Base-by-base conservation (phyloP, 106 monocot species). In the Dendrobium officinale region DNA sequence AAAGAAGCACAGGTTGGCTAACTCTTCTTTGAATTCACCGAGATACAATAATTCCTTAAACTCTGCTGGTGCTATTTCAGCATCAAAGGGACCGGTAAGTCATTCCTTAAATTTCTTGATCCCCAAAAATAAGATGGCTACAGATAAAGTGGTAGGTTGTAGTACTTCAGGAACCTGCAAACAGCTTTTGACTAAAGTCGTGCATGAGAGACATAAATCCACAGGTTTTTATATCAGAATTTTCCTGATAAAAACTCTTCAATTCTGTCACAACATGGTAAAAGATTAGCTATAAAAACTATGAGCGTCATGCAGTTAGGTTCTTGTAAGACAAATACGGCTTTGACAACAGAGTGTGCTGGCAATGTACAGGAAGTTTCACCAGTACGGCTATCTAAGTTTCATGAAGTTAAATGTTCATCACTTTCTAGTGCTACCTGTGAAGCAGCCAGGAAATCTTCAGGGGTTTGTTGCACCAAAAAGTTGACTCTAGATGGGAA, bases 1-100 rank as follows among this genome's bases (percentile, higher is more conserved):
- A 84, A 83, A 68, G 33, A 81, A 42, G 9, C 37, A 27, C 55
- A 54, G 13, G 4, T 76, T 49, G 20, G 49, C n/a, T 76, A 51
- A 49, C 45, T 27, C 49, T 51, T 76, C 49, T 47, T 76, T 26
- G 9, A 74, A 19, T 74, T 74, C 43, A 43, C 40, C 0, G 5
- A 20, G 43, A 27, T 45, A 37, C n/a, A 82, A 43, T 61, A 40
- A 45, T 42, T 75, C 81, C 13, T 49, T 42, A 6, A 77, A 33
- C 20, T 82, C 45, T 77, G 49, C 3, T 66, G 51, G 16, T 55
- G 5, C 74, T 74, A n/a, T 43, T 74, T 79, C 11, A 67, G 51
- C 31, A 15, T 70, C 43, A 11, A 82, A 67, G 13, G 61, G 22
- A 16, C 26, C 47, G 51, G 78, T 70, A 42, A 56, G 48, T 20